A percentile compares a stretch with the other conserved stretches of the same genome.
Conservation (phyloP, 495 filamentous ascomycete genomes). For the Aspergillus haitiensis region DNA sequence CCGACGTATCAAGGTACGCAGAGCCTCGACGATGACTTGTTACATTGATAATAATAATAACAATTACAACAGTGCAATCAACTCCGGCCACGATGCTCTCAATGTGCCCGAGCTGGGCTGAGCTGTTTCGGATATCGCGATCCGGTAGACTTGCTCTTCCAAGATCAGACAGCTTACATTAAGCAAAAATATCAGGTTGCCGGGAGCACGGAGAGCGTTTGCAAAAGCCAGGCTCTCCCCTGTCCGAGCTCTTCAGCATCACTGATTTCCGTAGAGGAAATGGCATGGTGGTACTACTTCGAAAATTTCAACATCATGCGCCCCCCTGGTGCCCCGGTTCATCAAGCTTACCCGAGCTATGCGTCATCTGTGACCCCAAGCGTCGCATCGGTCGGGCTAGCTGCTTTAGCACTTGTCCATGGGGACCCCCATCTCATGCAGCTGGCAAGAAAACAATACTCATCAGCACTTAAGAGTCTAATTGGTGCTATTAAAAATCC, state of each 20-base stretch:
- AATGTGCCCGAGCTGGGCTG: constrained; percentile 4
- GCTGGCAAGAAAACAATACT: constrained; percentile 2
- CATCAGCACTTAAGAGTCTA: neutral
- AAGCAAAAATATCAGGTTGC: neutral
- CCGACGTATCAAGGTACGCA: constrained; percentile 4
- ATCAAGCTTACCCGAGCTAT: neutral
- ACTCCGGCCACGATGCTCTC: constrained; percentile 7
- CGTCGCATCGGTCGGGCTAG: constrained; percentile 4
- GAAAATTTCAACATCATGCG: constrained; percentile 9
- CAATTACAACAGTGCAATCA: neutral
- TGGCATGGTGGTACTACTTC: constrained; percentile 7
- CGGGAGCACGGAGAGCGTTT: neutral
- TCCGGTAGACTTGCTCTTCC: constrained; percentile 7
- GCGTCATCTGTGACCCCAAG: neutral
- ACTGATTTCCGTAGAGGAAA: neutral
- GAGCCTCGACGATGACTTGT: no score
- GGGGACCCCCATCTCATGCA: constrained; percentile 4
- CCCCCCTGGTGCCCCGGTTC: neutral
- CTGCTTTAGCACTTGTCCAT: neutral
- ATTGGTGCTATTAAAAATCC: neutral
- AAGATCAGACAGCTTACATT: neutral
- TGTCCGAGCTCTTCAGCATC: neutral
- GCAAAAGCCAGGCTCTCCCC: neutral
- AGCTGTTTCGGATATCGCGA: constrained; percentile 1
- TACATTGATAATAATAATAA: neutral